phyloP scores from a whole-genome alignment of 177 flowering plant genomes.

The Vitis hybrid region DNA sequence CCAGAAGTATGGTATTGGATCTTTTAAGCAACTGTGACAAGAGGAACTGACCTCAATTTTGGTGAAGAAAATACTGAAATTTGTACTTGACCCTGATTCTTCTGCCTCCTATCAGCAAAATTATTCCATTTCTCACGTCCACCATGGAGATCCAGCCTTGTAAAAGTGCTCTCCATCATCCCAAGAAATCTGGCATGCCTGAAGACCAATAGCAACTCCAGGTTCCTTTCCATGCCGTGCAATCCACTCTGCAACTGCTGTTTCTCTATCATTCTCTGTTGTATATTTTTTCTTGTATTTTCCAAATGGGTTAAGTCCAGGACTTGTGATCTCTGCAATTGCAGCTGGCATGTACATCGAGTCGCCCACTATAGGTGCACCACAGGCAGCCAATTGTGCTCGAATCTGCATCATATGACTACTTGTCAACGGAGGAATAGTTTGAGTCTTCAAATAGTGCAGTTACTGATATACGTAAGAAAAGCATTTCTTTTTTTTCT shows the following conservation, averaged over 20 bases:
- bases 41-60: not conserved
- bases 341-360: constrained; percentile 94
- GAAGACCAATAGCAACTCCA: constrained; percentile 80
- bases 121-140: constrained; percentile 39
- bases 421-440: not conserved
- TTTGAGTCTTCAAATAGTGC: not conserved
- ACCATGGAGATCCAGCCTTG: constrained; percentile 87
- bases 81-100: constrained; percentile 4
- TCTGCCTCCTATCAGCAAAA: not conserved
- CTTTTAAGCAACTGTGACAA: not conserved
- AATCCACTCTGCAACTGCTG: constrained; percentile 63
- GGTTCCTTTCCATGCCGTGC: constrained; percentile 89
- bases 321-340: constrained; percentile 53
- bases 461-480: not conserved
- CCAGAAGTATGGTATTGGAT: not conserved
- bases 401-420: constrained; percentile 56
- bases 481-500: not conserved
- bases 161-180: constrained; percentile 64
- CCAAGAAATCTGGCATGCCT: constrained; percentile 95
- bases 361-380: constrained; percentile 93
- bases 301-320: constrained; percentile 71
- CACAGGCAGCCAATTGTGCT: constrained; percentile 84
- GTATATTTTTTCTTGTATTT: constrained; percentile 31
- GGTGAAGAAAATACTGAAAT: not conserved
- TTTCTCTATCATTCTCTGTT: constrained; percentile 39